Conservation (phyloP, 768 basidiomycete genomes). For the Cubamyces sp. region DNA sequence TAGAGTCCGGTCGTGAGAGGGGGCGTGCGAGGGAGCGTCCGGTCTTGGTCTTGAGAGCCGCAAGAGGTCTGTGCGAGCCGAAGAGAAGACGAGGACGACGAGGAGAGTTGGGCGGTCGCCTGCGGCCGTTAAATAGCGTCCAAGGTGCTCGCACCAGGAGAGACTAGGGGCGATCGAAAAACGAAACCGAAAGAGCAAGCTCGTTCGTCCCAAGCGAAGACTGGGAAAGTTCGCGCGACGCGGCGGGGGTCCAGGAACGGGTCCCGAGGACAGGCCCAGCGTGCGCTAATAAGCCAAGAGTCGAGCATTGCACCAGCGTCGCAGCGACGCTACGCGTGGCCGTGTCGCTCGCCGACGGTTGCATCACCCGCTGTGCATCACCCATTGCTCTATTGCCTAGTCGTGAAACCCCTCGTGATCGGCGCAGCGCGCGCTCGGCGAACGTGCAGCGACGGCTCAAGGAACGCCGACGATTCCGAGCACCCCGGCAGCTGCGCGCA, state of each 20-base stretch:
- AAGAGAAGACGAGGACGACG: conserved; percentile 5
- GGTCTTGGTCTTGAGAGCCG: neutral
- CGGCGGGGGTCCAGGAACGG: conserved; percentile 14
- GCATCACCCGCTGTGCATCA: conserved; percentile 16
- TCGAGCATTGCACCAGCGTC: neutral
- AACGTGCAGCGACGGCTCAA: neutral
- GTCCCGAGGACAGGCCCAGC: conserved; percentile 8
- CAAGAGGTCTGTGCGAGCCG: conserved; percentile 6
- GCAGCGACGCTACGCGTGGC: neutral
- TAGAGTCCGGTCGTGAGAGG: neutral
- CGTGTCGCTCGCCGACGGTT: neutral
- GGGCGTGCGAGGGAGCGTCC: neutral
- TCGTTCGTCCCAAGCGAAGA: neutral
- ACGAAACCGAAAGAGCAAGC: neutral
- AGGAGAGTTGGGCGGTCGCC: conserved; percentile 3
- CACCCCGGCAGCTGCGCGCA: neutral
- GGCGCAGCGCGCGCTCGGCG: neutral
- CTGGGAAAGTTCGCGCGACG: neutral
- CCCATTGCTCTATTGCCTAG: neutral
- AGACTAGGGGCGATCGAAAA: conserved; percentile 5
- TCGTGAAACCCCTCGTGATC: neutral
- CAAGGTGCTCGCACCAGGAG: neutral
- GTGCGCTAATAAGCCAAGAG: neutral
- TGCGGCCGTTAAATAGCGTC: conserved; percentile 22
- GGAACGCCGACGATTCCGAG: neutral